Base-by-base conservation (phyloP, 2,329 filamentous ascomycete genomes). In the Ascochyta lentis region DNA sequence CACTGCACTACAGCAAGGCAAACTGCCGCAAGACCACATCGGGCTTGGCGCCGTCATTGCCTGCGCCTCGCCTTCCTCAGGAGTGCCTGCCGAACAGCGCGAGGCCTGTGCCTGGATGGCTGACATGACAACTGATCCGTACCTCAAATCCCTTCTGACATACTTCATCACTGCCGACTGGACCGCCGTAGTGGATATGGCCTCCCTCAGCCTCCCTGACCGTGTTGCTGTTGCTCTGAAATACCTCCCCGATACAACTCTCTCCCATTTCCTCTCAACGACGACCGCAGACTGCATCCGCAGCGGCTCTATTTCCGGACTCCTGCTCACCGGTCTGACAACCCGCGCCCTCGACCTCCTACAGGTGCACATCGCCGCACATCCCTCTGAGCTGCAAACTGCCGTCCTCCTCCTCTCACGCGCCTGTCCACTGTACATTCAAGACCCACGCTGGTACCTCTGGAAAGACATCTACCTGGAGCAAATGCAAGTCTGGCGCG, bases 401-500 rank as follows among this genome's bases (percentile, higher is more conserved):
- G 89, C 90, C 1, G 88, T 90, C 0, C 80, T 95, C 2, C 84
- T 91, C 56, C 84, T 90, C 54, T 89, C 89, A 12, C 87, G 90
- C 71, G 89, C 89, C 63, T 85, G 87, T 53, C 91, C 91, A 0
- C 83, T 86, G 8, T 94, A 91, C 74, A 87, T 94, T 62, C 85
- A 89, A 73, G 91, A 95, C 72, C 80, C 89, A 39, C 87, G 91
- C 60, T 91, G 88, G 76, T 81, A 83, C 9, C 86, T 88, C 51
- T 94, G 91, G 89, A 88, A 89, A 59, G 92, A 94, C 71, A 84
- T 88, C 52, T 86, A 87, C 45, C 87, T 91, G 65, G 83, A 90
- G 34, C 78, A 88, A 82, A 61, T 90, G 90, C 82, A 89, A 83
- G 73, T 84, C 82, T 88, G 85, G 84, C 83, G 83, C 49, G 78